Base-by-base conservation (phyloP, 169 alveolate species). In the Plasmodium malariae region DNA sequence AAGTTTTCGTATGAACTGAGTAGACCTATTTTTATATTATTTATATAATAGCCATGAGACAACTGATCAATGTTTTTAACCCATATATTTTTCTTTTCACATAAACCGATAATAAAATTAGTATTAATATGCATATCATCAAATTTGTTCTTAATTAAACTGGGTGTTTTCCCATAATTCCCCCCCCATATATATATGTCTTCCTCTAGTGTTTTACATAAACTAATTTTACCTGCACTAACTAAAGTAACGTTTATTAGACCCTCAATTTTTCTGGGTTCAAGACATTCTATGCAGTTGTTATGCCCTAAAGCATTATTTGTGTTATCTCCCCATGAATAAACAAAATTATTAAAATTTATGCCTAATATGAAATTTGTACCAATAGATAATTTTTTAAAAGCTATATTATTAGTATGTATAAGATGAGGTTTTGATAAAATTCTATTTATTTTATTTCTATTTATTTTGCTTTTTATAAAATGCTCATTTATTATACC, bases 121-220 rank as follows among this genome's bases (percentile, higher is more conserved):
- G 11, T 55, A 45, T 80, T 80, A 11, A 80, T 67, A 49, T 65
- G 54, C 71, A 80, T 65, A 49, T 34, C 57, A 51, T 57, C 60
- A 69, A 80, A 80, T 80, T 67, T 80, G 34, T 80, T 80, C 49
- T 80, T 80, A n/a, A 80, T 69, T 28, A 80, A 34, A 49, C 59
- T 67, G 12, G 90, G 90, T 9, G 63, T 80, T 32, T 30, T 49
- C 19, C 90, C 90, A 54, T 80, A 80, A n/a, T 5, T 67, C 28
- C 55, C 72, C 1, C 90, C 90, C 90, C 90, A 80, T 21, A 80
- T 80, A 45, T 80, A 80, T 55, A 80, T 32, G 21, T 80, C 72
- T 14, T 21, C 80, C 2, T 80, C 90, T 1, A 24, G 9, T 40
- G 90, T 80, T 67, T 65, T 80, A 71, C 90, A 80, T 51, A 80